Percentiles rank a stretch among this genome's conserved stretches.
Conservation (phyloP, 257 asterid genomes). For the Linaria vulgaris region DNA sequence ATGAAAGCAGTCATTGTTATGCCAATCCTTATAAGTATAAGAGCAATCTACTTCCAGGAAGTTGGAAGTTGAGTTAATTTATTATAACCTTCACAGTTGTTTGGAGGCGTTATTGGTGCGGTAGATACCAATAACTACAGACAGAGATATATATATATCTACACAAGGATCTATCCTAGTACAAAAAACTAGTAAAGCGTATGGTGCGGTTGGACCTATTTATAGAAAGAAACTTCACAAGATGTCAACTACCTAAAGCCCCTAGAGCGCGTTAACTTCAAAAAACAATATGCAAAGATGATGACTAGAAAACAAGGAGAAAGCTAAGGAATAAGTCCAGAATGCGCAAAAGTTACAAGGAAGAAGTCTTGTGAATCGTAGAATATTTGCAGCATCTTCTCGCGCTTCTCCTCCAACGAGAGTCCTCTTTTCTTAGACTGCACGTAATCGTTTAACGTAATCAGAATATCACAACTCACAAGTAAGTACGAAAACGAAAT, state of each 20-base stretch:
- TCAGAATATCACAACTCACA: constrained; percentile 24
- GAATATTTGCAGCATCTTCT: constrained; percentile 90
- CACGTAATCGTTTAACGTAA: constrained; percentile 10
- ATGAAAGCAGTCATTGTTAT: background rate
- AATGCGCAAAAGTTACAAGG: constrained; percentile 85
- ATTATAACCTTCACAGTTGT: too few species aligned
- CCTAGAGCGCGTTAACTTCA: constrained; percentile 12
- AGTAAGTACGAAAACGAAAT: constrained; percentile 4
- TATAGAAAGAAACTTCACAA: constrained; percentile 6
- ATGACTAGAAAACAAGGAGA: too few species aligned
- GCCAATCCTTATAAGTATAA: background rate
- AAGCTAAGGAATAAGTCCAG: too few species aligned
- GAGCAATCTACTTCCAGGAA: too few species aligned
- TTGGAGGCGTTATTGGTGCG: too few species aligned
- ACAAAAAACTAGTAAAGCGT: too few species aligned
- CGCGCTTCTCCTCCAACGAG: constrained; percentile 91
- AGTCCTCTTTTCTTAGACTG: constrained; percentile 95
- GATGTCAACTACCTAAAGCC: too few species aligned
- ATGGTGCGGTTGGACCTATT: background rate
- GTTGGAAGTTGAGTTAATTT: too few species aligned
- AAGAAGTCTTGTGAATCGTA: constrained; percentile 85
- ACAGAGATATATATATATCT: too few species aligned
- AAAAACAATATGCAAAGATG: constrained; percentile 9
- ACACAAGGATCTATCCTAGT: too few species aligned
- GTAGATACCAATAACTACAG: too few species aligned